Evolutionary conservation across 2,329 filamentous ascomycete genomes (phyloP).

Genomic region (Malbranchea zuffiana): DNA sequence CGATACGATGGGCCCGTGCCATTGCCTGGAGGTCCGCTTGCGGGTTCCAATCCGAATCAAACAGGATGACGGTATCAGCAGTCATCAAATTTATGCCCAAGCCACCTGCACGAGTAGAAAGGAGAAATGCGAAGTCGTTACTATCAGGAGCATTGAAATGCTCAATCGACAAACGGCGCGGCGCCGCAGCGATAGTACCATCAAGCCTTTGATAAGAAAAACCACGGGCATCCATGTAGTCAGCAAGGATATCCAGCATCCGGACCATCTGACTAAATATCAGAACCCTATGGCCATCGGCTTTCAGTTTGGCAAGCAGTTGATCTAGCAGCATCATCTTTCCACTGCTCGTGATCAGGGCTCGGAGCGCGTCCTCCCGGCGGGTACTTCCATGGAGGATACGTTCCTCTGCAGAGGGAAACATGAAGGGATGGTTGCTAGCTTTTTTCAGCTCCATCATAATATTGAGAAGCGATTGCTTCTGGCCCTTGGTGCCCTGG

Average conservation of each 20-base stretch:
- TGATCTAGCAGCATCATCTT: slow-evolving; percentile 99
- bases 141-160: slow-evolving; percentile 97
- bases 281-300: slow-evolving; percentile 85
- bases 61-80: slow-evolving; percentile 86
- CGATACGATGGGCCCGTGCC: slow-evolving; percentile 95
- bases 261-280: slow-evolving; percentile 99
- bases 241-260: slow-evolving; percentile 91
- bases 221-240: slow-evolving; percentile 86
- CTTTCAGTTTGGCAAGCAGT: slow-evolving; percentile 84
- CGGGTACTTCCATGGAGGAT: slow-evolving; percentile 69
- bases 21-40: slow-evolving; percentile 97
- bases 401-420: slow-evolving; percentile 82
- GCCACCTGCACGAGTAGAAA: slow-evolving; percentile 91
- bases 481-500: slow-evolving; percentile 78
- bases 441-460: slow-evolving; percentile 99
- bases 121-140: slow-evolving; percentile 88
- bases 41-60: slow-evolving; percentile 97
- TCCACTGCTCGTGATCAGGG: slow-evolving; percentile 89
- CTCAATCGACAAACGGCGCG: slow-evolving; percentile 87
- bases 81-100: slow-evolving; percentile 94
- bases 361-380: slow-evolving; percentile 83
- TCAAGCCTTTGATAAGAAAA: slow-evolving; percentile 93
- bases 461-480: slow-evolving; percentile 90
- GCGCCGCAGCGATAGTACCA: slow-evolving; percentile 80
- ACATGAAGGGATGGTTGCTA: slow-evolving; percentile 98